Percentiles rank a stretch among this genome's conserved stretches.
phyloP scores from a whole-genome alignment of 768 basidiomycete species.

The Asterophora parasitica region DNA sequence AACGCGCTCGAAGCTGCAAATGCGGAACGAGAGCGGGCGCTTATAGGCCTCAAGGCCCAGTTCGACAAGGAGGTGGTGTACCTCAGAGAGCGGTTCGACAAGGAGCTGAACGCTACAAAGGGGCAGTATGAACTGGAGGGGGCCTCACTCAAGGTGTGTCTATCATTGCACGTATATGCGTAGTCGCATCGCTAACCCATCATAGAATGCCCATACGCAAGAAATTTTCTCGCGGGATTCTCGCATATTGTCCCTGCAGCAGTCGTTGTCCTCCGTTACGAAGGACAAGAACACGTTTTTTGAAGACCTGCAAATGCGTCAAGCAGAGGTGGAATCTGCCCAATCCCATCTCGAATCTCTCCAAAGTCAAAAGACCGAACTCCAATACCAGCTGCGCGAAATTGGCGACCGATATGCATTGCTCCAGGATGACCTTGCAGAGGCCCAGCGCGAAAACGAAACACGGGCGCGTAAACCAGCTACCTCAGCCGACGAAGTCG shows the following conservation, averaged over 20 bases:
- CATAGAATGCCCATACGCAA: conserved; percentile 62
- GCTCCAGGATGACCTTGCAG: conserved; percentile 66
- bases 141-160: conserved; percentile 64
- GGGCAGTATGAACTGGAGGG: conserved; percentile 77
- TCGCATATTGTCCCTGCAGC: conserved; percentile 67
- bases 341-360: conserved; percentile 71
- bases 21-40: conserved; percentile 57
- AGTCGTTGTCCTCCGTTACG: conserved; percentile 61
- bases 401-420: conserved; percentile 65
- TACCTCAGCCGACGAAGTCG: conserved; percentile 60
- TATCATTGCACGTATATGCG: background rate
- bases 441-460: conserved; percentile 57
- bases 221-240: conserved; percentile 57
- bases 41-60: conserved; percentile 55
- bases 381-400: conserved; percentile 85
- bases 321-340: conserved; percentile 86
- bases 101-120: conserved; percentile 58
- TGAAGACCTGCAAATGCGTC: conserved; percentile 80
- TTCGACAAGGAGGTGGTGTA: conserved; percentile 67
- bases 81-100: conserved; percentile 66
- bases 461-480: conserved; percentile 37
- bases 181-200: conserved; percentile 2
- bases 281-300: conserved; percentile 78
- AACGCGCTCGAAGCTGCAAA: conserved; percentile 60
- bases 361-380: conserved; percentile 75